Evolutionary conservation across 495 filamentous ascomycete species (phyloP).

Genomic region (Neurospora sp.): DNA sequence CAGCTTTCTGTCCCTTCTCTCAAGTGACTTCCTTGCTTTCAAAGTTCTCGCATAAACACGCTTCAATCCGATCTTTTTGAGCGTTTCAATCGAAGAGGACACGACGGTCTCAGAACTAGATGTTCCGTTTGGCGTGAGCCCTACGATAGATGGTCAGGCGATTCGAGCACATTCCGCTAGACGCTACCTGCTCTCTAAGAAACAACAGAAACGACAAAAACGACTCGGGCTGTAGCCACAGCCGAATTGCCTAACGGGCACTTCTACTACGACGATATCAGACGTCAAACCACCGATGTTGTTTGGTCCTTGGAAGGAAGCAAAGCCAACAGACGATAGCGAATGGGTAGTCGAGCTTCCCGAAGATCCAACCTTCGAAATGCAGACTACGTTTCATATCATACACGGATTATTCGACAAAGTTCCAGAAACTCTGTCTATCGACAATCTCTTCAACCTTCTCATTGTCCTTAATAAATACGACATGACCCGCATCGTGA

Average conservation of each 20-base stretch:
- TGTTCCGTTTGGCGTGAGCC: background rate
- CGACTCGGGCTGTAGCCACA: background rate
- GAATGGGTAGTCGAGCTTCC: slow-evolving; percentile 21
- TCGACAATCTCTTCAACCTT: background rate
- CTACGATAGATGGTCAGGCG: background rate
- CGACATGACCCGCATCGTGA: background rate
- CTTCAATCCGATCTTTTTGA: background rate
- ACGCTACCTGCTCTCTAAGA: background rate
- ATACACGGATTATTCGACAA: background rate
- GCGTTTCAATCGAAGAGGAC: background rate
- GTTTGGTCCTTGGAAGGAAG: slow-evolving; percentile 16
- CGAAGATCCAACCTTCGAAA: slow-evolving; percentile 12
- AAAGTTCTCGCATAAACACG: background rate
- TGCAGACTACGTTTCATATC: background rate
- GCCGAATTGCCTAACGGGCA: background rate
- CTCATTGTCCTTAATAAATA: background rate
- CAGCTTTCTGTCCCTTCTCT: background rate
- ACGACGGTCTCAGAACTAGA: background rate
- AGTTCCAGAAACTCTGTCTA: background rate
- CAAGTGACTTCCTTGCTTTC: background rate
- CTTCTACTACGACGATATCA: background rate
- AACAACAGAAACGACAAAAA: background rate
- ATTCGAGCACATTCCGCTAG: background rate
- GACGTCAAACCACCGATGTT: slow-evolving; percentile 7
- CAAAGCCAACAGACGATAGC: slow-evolving; percentile 7